Evolutionary conservation across 2,329 filamentous ascomycete genomes (phyloP).

Genomic region (Diaporthe citriasiana): DNA sequence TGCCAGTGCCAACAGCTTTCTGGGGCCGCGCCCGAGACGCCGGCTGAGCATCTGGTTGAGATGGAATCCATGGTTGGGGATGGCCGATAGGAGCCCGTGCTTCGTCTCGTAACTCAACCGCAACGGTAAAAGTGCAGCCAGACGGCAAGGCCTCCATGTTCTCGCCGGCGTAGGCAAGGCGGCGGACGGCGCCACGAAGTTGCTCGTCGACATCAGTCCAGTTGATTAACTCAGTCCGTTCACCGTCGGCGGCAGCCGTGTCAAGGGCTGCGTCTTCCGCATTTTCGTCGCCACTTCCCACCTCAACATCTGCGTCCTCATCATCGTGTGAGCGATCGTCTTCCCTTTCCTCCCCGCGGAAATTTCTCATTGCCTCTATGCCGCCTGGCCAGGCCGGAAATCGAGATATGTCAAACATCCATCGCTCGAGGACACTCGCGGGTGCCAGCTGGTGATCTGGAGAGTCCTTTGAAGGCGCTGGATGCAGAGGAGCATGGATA

Average conservation of each 20-base stretch:
- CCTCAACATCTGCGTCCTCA: slow-evolving; percentile 42
- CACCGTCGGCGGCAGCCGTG: slow-evolving; percentile 37
- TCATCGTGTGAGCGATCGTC: slow-evolving; percentile 44
- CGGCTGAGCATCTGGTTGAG: slow-evolving; percentile 62
- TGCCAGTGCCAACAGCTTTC: slow-evolving; percentile 53
- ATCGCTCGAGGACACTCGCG: slow-evolving; percentile 68
- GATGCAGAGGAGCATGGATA: slow-evolving; percentile 55
- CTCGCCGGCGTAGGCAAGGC: slow-evolving; percentile 72
- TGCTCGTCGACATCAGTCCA: slow-evolving; percentile 79
- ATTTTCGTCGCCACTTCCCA: slow-evolving; percentile 37
- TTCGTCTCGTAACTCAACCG: slow-evolving; percentile 77
- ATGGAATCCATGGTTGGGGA: slow-evolving; percentile 73
- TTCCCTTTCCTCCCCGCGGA: slow-evolving; percentile 45
- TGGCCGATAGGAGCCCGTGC: slow-evolving; percentile 70
- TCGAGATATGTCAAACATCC: slow-evolving; percentile 69
- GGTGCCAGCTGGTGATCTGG: slow-evolving; percentile 44
- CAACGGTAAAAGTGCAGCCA: slow-evolving; percentile 81
- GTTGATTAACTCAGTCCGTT: slow-evolving; percentile 54
- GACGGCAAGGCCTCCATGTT: slow-evolving; percentile 70
- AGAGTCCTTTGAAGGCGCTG: slow-evolving; percentile 43
- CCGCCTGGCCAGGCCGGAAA: slow-evolving; percentile 64
- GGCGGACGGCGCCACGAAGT: slow-evolving; percentile 75
- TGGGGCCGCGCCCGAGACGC: slow-evolving; percentile 50
- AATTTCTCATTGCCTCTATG: slow-evolving; percentile 49
- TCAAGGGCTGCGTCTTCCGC: slow-evolving; percentile 31